A percentile compares a stretch with the other conserved stretches of the same genome.
Conservation (phyloP, 495 filamentous ascomycete species). For the Aspergillus sparsus region DNA sequence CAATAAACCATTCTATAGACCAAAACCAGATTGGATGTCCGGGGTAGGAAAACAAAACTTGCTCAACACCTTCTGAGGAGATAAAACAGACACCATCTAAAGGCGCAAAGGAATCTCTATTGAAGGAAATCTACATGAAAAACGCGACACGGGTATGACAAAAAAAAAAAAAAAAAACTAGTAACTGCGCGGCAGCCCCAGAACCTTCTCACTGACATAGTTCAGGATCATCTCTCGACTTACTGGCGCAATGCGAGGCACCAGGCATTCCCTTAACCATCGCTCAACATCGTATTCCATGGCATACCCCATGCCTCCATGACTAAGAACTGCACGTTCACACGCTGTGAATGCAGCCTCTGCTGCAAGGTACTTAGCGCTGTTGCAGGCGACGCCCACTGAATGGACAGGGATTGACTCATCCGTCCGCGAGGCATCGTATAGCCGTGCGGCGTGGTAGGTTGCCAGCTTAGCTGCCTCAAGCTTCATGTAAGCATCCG, state of each 20-base stretch:
- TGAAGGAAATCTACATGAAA: no score
- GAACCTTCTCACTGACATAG: slow-evolving; percentile 72
- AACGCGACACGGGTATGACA: background rate
- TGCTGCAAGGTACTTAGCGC: slow-evolving; percentile 76
- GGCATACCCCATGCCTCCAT: slow-evolving; percentile 79
- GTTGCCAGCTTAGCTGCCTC: slow-evolving; percentile 78
- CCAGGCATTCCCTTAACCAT: slow-evolving; percentile 71
- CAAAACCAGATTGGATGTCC: no score
- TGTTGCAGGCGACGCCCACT: slow-evolving; percentile 73
- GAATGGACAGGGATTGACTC: slow-evolving; percentile 56
- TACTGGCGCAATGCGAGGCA: slow-evolving; percentile 74
- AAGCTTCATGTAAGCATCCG: slow-evolving; percentile 73
- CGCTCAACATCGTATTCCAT: slow-evolving; percentile 78
- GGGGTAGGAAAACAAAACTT: no score
- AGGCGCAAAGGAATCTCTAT: no score
- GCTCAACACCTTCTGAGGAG: no score
- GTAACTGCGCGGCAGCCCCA: slow-evolving; percentile 56
- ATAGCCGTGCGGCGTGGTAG: slow-evolving; percentile 74
- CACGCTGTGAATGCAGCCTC: slow-evolving; percentile 77
- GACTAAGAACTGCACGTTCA: slow-evolving; percentile 65
- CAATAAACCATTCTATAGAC: no score
- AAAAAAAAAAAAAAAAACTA: slow-evolving; percentile 20
- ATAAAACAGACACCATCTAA: no score
- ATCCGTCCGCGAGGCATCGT: slow-evolving; percentile 60
- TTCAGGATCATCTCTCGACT: slow-evolving; percentile 81